Evolutionary conservation across 192 early-diverging fungal species (phyloP).

Genomic region (Coemansia sp.): DNA sequence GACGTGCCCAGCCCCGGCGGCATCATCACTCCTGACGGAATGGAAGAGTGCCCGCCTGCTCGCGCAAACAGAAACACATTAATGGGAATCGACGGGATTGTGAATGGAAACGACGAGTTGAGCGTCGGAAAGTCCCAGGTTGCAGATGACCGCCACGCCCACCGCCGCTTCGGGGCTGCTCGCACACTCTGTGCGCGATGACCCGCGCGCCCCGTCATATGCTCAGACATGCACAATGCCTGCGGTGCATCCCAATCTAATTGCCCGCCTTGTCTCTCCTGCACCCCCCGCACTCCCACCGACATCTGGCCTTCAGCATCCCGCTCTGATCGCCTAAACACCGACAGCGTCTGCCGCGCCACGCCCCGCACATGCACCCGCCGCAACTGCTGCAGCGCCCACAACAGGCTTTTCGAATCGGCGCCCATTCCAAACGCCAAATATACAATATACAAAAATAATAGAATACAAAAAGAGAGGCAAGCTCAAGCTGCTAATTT

Average conservation of each 20-base stretch:
- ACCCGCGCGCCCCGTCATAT: constrained; percentile 2
- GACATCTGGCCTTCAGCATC: constrained; percentile 7
- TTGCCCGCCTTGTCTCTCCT: constrained; percentile 16
- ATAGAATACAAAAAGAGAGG: background rate
- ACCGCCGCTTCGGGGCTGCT: constrained; percentile 15
- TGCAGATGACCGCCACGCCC: constrained; percentile 26
- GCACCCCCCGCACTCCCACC: constrained; percentile 11
- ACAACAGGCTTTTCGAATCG: constrained; percentile 40
- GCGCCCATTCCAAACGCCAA: constrained; percentile 27
- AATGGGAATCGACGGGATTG: constrained; percentile 47
- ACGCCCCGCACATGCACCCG: constrained; percentile 14
- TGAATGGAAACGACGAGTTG: constrained; percentile 52
- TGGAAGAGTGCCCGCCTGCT: constrained; percentile 18
- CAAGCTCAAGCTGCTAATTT: background rate
- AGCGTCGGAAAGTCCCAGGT: constrained; percentile 54
- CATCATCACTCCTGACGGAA: constrained; percentile 46
- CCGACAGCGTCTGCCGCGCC: constrained; percentile 14
- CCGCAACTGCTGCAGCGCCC: constrained; percentile 27
- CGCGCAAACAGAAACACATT: constrained; percentile 26
- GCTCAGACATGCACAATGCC: constrained; percentile 4
- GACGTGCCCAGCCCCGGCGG: constrained; percentile 48
- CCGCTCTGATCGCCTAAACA: background rate
- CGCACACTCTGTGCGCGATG: background rate
- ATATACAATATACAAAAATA: background rate
- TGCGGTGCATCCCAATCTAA: constrained; percentile 7